A percentile compares a stretch with the other conserved stretches of the same genome.
These are phyloP conservation scores for Closterium sp. DNA, from an alignment of 139 green algal species.

Conservation along the genomic window DNA sequence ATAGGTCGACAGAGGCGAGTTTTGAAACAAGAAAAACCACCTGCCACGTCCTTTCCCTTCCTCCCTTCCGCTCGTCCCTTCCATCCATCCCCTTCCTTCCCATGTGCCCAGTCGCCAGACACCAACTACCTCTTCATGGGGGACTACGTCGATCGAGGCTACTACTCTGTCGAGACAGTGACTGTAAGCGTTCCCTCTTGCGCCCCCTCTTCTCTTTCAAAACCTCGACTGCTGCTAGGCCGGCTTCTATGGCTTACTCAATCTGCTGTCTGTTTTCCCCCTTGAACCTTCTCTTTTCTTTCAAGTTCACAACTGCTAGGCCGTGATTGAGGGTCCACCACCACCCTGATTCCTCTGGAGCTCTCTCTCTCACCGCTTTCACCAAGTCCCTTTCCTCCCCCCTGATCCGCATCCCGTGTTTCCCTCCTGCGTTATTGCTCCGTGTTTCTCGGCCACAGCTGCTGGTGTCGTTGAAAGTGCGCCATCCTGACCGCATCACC, in stretches of 20 bases:
- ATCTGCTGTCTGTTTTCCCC: too few species aligned
- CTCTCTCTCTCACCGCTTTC: background rate
- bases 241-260: too few species aligned
- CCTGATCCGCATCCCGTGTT: background rate
- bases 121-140: constrained; percentile 99
- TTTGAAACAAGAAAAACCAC: too few species aligned
- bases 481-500: constrained; percentile 92
- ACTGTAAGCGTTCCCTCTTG: background rate
- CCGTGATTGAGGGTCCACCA: too few species aligned
- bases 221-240: too few species aligned
- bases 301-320: too few species aligned
- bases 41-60: too few species aligned
- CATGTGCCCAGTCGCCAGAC: constrained; percentile 68
- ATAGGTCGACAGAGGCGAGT: constrained; percentile 98
- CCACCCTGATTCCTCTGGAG: too few species aligned
- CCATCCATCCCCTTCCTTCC: too few species aligned
- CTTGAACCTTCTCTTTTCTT: too few species aligned
- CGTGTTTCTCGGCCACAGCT: constrained; percentile 20
- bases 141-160: constrained; percentile 97
- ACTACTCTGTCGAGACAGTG: constrained; percentile 82
- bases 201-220: background rate
- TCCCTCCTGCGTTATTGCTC: background rate
- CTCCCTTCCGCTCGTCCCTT: too few species aligned
- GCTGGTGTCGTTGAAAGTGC: constrained; percentile 63
- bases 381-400: background rate